These are phyloP conservation scores for Magnolia sinica DNA, from an alignment of 164 flowering plant genomes.

Conservation along the genomic window DNA sequence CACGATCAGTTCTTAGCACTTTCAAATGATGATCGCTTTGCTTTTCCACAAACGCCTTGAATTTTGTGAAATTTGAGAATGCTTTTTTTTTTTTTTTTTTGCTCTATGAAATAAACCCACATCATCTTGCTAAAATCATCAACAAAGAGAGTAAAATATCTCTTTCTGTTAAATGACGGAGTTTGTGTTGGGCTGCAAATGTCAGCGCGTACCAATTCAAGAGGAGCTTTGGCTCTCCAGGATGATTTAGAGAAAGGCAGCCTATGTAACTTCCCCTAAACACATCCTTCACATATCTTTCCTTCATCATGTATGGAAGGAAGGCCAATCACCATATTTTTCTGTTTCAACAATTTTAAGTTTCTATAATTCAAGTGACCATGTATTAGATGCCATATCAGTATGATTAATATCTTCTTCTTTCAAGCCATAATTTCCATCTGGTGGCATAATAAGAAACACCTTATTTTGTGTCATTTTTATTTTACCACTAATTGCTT, in stretches of 20 bases:
- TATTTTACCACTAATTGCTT: neutral
- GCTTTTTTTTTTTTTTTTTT: no score
- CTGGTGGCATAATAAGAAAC: constrained; percentile 9
- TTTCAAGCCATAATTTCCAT: neutral
- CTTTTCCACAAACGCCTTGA: no score
- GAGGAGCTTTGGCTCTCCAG: constrained; percentile 11
- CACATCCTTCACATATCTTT: constrained; percentile 7
- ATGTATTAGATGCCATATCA: constrained; percentile 8
- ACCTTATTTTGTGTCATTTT: constrained; percentile 5
- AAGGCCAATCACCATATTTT: constrained; percentile 1
- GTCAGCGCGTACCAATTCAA: constrained; percentile 11
- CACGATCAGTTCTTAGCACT: no score
- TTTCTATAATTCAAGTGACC: neutral
- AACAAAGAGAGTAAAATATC: no score
- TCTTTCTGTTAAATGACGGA: no score
- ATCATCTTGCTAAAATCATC: no score
- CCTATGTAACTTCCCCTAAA: constrained; percentile 13
- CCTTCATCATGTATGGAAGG: neutral
- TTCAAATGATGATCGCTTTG: no score
- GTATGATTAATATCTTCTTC: neutral
- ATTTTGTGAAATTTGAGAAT: no score
- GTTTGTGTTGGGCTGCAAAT: no score
- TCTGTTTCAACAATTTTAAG: neutral
- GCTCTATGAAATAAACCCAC: no score
- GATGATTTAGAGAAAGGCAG: constrained; percentile 6